Evolutionary conservation across 2,329 filamentous ascomycete genomes (phyloP).

Genomic region (Colletotrichum higginsianum): DNA sequence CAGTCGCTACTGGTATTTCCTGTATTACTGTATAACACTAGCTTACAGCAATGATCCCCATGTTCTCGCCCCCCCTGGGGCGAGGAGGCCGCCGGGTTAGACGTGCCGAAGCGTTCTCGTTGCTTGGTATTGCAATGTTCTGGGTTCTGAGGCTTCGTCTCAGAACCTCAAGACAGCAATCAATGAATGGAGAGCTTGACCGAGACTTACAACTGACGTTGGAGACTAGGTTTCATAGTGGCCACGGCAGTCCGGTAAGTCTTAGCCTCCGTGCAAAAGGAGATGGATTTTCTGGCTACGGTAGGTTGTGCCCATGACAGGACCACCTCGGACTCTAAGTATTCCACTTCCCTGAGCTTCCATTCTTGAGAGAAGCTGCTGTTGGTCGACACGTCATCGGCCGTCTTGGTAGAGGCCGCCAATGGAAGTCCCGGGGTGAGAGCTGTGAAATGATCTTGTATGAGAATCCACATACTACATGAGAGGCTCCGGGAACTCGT

Average conservation of each 20-base stretch:
- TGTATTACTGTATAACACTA: constrained; percentile 30
- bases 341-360: background rate
- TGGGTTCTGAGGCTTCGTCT: background rate
- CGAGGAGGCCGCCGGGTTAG: constrained; percentile 36
- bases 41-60: constrained; percentile 20
- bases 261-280: too few species aligned
- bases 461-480: background rate
- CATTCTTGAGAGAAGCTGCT: background rate
- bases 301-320: background rate
- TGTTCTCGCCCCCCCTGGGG: constrained; percentile 28
- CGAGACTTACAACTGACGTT: background rate
- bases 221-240: background rate
- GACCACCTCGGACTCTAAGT: too few species aligned
- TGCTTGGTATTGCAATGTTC: background rate
- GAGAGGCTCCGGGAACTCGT: background rate
- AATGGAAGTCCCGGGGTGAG: background rate
- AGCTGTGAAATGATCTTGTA: background rate
- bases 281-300: too few species aligned
- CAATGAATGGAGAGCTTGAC: background rate
- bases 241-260: background rate
- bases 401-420: background rate
- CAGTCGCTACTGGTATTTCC: constrained; percentile 34
- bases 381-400: background rate
- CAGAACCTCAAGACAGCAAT: background rate
- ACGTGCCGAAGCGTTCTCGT: constrained; percentile 25